Evolutionary conservation across 202 grass and related monocot species (phyloP).

Genomic region (Sporobolus alterniflorus): DNA sequence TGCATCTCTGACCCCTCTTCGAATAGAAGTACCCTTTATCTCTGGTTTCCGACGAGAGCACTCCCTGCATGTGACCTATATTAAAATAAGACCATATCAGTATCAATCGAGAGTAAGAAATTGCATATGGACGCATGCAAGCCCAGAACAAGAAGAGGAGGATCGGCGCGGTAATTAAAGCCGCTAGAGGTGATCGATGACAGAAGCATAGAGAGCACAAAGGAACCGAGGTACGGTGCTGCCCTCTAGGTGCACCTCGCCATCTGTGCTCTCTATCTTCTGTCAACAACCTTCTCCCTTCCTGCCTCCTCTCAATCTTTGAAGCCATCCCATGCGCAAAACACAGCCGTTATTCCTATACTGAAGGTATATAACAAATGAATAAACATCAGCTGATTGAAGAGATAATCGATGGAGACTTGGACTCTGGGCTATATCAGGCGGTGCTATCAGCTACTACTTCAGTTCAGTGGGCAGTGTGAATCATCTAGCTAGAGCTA

Average conservation of each 20-base stretch:
- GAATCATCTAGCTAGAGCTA: neutral
- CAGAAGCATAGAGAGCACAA: conserved; percentile 79
- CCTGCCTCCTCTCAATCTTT: neutral
- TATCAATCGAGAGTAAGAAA: too few relatives aligned
- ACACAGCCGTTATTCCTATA: neutral
- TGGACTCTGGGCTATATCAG: neutral
- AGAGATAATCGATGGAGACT: neutral
- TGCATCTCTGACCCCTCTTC: too few relatives aligned
- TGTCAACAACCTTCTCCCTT: conserved; percentile 52
- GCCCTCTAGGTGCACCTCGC: conserved; percentile 23
- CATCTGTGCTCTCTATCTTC: conserved; percentile 84
- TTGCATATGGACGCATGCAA: too few relatives aligned
- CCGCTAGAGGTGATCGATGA: neutral
- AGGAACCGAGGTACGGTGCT: conserved; percentile 52
- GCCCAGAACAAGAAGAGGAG: too few relatives aligned
- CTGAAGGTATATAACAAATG: neutral
- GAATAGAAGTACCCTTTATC: too few relatives aligned
- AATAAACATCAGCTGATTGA: neutral
- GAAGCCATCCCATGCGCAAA: neutral
- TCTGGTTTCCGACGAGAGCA: too few relatives aligned
- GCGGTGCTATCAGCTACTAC: neutral
- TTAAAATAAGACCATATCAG: too few relatives aligned
- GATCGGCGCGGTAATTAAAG: too few relatives aligned
- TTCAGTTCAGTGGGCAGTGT: neutral
- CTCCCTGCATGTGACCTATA: too few relatives aligned